Conservation (phyloP, 495 filamentous ascomycete genomes). For the Tricharina praecox region DNA sequence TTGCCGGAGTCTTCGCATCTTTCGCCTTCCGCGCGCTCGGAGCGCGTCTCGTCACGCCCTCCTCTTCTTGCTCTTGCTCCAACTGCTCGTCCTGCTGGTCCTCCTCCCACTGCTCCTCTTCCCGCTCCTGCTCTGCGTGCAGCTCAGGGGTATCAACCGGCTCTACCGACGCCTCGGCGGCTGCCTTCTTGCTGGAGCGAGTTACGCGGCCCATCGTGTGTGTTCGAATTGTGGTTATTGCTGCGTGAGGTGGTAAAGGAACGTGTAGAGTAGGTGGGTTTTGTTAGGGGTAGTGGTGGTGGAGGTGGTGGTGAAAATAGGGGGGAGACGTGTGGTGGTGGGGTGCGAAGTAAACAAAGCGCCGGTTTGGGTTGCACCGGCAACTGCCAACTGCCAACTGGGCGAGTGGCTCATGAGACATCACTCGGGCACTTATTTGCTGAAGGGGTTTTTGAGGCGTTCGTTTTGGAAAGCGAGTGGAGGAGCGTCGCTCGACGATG, state of each 20-base stretch:
- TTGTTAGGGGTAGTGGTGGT: background rate
- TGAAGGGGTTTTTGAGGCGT: no score
- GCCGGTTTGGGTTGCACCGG: no score
- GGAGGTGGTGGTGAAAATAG: background rate
- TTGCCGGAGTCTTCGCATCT: conserved; percentile 24
- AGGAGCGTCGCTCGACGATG: no score
- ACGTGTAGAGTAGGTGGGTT: background rate
- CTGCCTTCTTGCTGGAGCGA: background rate
- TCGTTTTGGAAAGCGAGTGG: no score
- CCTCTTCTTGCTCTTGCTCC: background rate
- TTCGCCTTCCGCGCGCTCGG: background rate
- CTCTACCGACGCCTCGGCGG: background rate
- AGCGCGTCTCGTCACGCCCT: background rate
- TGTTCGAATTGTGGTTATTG: background rate
- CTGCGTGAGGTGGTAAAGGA: background rate
- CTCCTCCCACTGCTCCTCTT: conserved; percentile 1
- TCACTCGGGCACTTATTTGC: background rate
- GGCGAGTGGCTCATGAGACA: background rate
- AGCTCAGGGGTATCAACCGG: background rate
- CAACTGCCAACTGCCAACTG: no score
- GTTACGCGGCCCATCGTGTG: conserved; percentile 2
- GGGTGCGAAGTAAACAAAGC: background rate
- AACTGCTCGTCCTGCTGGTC: background rate
- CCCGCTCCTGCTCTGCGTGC: background rate
- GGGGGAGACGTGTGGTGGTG: background rate